Conservation (phyloP, 2,329 filamentous ascomycete species). For the Sordariomycetes sp. region DNA sequence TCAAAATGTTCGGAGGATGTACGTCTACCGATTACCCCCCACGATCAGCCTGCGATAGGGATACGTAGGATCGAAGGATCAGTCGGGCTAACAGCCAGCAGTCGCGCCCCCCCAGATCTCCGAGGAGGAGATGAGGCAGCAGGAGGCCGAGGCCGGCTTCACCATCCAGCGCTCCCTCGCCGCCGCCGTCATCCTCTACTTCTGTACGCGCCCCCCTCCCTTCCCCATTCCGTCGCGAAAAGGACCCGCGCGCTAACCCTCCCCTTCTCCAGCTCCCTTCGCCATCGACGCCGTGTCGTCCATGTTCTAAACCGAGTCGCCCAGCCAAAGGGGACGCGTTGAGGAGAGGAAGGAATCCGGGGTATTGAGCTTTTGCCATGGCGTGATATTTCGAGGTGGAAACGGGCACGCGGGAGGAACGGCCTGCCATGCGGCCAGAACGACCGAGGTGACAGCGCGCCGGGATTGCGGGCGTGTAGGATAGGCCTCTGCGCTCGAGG, state of each 20-base stretch:
- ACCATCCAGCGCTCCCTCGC: slow-evolving; percentile 58
- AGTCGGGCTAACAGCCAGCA: slow-evolving; percentile 15
- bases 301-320: slow-evolving; percentile 22
- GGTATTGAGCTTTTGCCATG: not conserved
- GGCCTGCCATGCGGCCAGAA: not conserved
- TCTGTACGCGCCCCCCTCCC: slow-evolving; percentile 46
- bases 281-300: slow-evolving; percentile 40
- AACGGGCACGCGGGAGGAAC: not conserved
- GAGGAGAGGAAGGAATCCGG: too few relatives aligned
- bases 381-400: not conserved
- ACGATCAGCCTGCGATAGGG: too few relatives aligned
- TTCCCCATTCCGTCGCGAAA: too few relatives aligned
- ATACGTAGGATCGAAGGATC: not conserved
- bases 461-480: not conserved
- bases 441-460: not conserved
- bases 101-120: slow-evolving; percentile 60
- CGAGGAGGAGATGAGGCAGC: slow-evolving; percentile 57
- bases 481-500: not conserved
- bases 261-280: slow-evolving; percentile 37
- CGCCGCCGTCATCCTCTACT: slow-evolving; percentile 59
- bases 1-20: slow-evolving; percentile 54
- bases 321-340: not conserved
- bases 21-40: too few relatives aligned
- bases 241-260: too few relatives aligned
- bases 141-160: slow-evolving; percentile 56